A percentile compares a stretch with the other conserved stretches of the same genome.
Evolutionary conservation across 2,329 filamentous ascomycete genomes (phyloP).

Genomic region (Neonectria neomacrospora): DNA sequence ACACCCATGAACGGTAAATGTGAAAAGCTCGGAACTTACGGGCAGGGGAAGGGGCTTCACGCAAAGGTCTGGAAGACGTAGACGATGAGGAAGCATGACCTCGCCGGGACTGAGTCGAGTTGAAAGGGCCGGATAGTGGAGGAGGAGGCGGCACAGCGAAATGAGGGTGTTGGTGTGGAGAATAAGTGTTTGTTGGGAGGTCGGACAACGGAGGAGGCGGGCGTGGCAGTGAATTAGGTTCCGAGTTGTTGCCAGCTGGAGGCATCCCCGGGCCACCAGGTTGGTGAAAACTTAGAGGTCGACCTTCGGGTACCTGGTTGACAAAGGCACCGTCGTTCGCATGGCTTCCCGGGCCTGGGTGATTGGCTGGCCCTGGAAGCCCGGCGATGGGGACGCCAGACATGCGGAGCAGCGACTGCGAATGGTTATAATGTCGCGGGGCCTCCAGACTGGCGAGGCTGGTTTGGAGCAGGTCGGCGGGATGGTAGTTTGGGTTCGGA

Average conservation of each 20-base stretch:
- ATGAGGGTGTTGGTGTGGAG: constrained; percentile 34
- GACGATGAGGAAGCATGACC: constrained; percentile 30
- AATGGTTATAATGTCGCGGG: constrained; percentile 30
- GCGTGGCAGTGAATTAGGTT: constrained; percentile 38
- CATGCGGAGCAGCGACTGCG: constrained; percentile 12
- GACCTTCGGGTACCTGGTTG: constrained; percentile 36
- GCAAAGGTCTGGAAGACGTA: constrained; percentile 32
- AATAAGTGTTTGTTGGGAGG: constrained; percentile 31
- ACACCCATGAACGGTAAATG: background rate
- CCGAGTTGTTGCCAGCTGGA: constrained; percentile 32
- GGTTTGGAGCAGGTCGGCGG: constrained; percentile 21
- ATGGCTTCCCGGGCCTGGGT: constrained; percentile 14
- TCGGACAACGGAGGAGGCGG: constrained; percentile 34
- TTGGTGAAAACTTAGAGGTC: constrained; percentile 36
- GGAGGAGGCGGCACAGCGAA: constrained; percentile 31
- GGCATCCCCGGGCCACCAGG: constrained; percentile 27
- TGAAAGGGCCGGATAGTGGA: constrained; percentile 32
- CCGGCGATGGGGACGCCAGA: background rate
- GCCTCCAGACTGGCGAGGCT: constrained; percentile 28
- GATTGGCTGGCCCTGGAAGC: constrained; percentile 3
- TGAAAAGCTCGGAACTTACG: constrained; percentile 32
- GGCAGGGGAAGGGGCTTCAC: constrained; percentile 35
- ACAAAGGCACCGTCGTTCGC: constrained; percentile 35
- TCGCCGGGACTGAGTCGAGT: constrained; percentile 31
- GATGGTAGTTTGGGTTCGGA: constrained; percentile 36